Evolutionary conservation across 148 eudicot species (phyloP), one percentile per base, ranked within the genome.

Genomic region (Vaccinium vitisidaea): DNA sequence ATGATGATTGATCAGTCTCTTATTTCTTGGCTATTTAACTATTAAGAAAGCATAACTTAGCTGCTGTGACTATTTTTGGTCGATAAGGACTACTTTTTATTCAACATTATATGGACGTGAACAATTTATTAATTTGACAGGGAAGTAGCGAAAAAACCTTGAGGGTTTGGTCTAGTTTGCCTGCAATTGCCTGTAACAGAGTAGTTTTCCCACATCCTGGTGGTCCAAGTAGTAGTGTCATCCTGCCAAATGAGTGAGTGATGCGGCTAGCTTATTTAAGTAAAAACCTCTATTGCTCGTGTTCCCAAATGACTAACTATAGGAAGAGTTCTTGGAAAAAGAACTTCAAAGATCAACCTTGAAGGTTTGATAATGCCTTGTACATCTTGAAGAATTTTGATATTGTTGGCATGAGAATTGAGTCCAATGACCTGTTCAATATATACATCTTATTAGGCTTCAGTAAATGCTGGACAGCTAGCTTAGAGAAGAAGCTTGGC

Each of bases 361-460:
- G 94, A 91, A 61, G 98, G 95, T 84, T 93, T 91, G 71, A 95
- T 88, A 69, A 90, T 74, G 82, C 98, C 98, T 85, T 92, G 93
- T 84, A 90, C 94, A 75, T 88, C 91, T 61, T 87, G 89, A 54
- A 95, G 39, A 55, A 55, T 55, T 55, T 55, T 55, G 59, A 5
- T 55, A 18, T 4, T 55, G 59, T 1, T 55, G 59, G 59, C 18
- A 16, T 0, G 18, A 55, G 19, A 55, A 55, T 55, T 1, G 59
- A 55, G 59, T 55, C 19, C 14, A 55, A 16, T 14, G 16, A 55
- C 59, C 59, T 55, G 59, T 15, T 55, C 59, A 55, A 55, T 18
- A 55, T 15, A 55, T 14, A 55, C 21, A 55, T 55, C 19, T 55
- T 55, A 55, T 55, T 55, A 55, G 59, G 59, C 59, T 55, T 14